Evolutionary conservation across 1,284 basidiomycete species (phyloP), one percentile per base, ranked within the genome.

Genomic region (Rhodotorula sp.): DNA sequence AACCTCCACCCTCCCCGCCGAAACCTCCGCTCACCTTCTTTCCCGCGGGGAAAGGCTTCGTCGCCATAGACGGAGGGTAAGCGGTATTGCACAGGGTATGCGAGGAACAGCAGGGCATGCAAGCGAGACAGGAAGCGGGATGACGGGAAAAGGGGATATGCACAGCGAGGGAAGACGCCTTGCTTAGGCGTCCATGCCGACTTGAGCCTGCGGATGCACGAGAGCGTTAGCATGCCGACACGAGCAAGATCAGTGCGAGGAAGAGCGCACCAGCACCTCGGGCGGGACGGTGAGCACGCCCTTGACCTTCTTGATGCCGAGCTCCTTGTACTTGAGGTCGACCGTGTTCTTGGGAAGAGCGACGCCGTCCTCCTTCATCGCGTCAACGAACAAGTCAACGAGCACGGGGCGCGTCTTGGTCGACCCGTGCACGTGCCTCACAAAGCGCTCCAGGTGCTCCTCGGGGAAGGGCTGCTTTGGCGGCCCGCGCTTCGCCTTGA

Each of bases 221-320:
- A 12, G 0, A 7, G 25, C 34, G 61, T 63, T 29, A 54, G 29
- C 36, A n/a, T 3, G 6, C 22, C 7, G 0, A 25, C 25, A 59
- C 44, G 56, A 19, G n/a, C 44, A 48, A 21, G 10, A 54, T 10
- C 39, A 44, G 48, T 22, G 21, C n/a, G n/a, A n/a, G n/a, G n/a
- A n/a, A 8, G 29, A 12, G n/a, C 69, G 36, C 32, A 67, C 70
- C 10, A 67, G 53, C 32, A 71, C n/a, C 17, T 53, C 66, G 4
- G 41, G 56, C 10, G 37, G 27, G 34, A 67, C 46, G 8, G 64
- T 39, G 32, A 36, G 37, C 36, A 60, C 55, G 21, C 62, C 69
- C 66, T 72, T 71, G 64, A 69, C 66, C 66, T 76, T 74, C 53
- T 72, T 69, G 29, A 70, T 57, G 27, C 25, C 46, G 13, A 72